These are phyloP conservation scores for Pouteria campechiana DNA, from an alignment of 179 eudicot species.

Conservation along the genomic window DNA sequence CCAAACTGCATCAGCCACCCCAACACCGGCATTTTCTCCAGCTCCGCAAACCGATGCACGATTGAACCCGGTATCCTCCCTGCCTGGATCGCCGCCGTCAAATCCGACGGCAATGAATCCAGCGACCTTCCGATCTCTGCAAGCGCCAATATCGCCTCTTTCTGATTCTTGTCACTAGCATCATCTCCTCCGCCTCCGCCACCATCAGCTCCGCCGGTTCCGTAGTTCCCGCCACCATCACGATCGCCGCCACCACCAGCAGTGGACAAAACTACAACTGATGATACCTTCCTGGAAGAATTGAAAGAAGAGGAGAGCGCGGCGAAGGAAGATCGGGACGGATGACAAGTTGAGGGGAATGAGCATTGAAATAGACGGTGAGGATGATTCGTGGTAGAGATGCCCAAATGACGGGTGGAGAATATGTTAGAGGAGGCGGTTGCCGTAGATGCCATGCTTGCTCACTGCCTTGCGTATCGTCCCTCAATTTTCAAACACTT, in stretches of 20 bases:
- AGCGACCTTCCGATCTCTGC: slow-evolving; percentile 37
- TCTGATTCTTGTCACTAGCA: slow-evolving; percentile 33
- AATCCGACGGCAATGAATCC: slow-evolving; percentile 47
- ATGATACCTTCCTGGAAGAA: too few species aligned
- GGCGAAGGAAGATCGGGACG: too few species aligned
- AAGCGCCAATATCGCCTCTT: slow-evolving; percentile 34
- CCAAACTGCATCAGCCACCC: slow-evolving; percentile 59
- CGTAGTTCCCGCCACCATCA: slow-evolving; percentile 13
- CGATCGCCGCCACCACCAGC: slow-evolving; percentile 4
- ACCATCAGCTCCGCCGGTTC: slow-evolving; percentile 10
- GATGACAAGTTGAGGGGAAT: too few species aligned
- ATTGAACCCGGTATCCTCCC: slow-evolving; percentile 46
- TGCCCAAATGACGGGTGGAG: too few species aligned
- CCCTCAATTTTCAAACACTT: too few species aligned
- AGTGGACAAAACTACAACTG: too few species aligned
- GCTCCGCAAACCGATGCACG: slow-evolving; percentile 36
- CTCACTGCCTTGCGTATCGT: too few species aligned
- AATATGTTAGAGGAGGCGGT: too few species aligned
- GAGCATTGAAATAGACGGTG: too few species aligned
- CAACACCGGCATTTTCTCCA: slow-evolving; percentile 45
- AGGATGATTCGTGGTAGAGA: too few species aligned
- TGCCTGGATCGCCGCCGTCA: slow-evolving; percentile 34
- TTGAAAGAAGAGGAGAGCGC: too few species aligned
- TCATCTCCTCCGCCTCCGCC: slow-evolving; percentile 15
- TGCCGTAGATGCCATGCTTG: too few species aligned